Evolutionary conservation across 2,329 filamentous ascomycete genomes (phyloP), one percentile per base, ranked within the genome.

Genomic region (Talaromyces pinophilus): DNA sequence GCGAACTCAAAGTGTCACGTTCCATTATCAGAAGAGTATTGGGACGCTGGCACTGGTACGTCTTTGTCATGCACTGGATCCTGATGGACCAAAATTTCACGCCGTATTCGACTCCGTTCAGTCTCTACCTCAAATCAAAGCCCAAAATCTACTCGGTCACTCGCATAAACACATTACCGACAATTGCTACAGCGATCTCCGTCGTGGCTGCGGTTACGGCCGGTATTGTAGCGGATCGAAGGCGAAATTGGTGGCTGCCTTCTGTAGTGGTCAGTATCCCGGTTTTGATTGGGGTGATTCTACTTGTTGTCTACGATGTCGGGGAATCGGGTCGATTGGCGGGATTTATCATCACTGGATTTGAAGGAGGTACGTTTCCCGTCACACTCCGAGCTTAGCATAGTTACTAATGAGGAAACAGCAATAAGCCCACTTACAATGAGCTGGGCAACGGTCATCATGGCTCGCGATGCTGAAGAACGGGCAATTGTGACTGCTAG

Each of bases 161-260:
- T 1, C 75, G 75, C 46, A 75, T 82, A 64, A 82, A 82, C 69
- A 81, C 77, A 0, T 69, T 82, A 5, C 79, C 80, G 6, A 82
- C 79, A 0, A 74, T 79, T 10, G 74, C 76, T 1, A 78, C 77
- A 0, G 81, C 80, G 0, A 70, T 81, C 5, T 76, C 72, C 30
- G 75, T 81, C 57, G 74, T 79, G 6, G 71, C 74, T 0, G 79
- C 79, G 1, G 69, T 81, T 8, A 54, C 70, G 5, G 72, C 73
- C 15, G 76, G 78, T 6, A 63, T 76, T 6, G 64, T 74, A 13
- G 78, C 77, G 0, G 79, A 81, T 67, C 71, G 69, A 52, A 67
- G 72, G 1, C 74, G 75, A 1, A 73, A 73, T 46, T 81, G 78
- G 65, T 80, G 79, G 74, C 60, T 78, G 6, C 74, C 77, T 0